These are phyloP conservation scores for Phlyctochytrium bullatum DNA, from an alignment of 192 early-diverging fungal genomes.

Conservation along the genomic window DNA sequence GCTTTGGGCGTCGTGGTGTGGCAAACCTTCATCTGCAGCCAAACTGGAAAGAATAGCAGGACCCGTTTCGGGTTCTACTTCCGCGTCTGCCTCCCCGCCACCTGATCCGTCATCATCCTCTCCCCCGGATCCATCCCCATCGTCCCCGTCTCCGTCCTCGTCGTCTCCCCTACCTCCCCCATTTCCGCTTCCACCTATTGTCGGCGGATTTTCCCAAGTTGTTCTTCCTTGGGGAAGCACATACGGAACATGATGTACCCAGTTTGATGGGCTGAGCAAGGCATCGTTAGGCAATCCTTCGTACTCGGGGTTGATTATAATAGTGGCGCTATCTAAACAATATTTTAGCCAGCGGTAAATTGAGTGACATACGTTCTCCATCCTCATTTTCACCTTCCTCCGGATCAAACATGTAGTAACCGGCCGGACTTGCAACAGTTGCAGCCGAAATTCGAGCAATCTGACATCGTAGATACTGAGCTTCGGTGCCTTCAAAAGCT, in stretches of 20 bases:
- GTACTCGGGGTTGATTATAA: constrained; percentile 62
- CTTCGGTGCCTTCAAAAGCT: constrained; percentile 52
- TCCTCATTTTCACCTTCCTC: constrained; percentile 54
- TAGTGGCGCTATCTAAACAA: constrained; percentile 34
- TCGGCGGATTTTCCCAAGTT: constrained; percentile 54
- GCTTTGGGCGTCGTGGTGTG: neutral
- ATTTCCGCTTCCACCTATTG: constrained; percentile 10
- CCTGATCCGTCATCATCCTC: constrained; percentile 34
- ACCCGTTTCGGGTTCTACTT: constrained; percentile 53
- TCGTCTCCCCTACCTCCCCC: no score
- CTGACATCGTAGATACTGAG: constrained; percentile 61
- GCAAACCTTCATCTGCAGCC: constrained; percentile 47
- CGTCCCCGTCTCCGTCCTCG: constrained; percentile 32
- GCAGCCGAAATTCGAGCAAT: constrained; percentile 58
- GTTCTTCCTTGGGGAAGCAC: constrained; percentile 57
- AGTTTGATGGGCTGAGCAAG: constrained; percentile 46
- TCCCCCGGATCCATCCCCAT: constrained; percentile 32
- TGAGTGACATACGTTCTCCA: constrained; percentile 27
- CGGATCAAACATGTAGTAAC: constrained; percentile 62
- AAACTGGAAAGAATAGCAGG: constrained; percentile 43
- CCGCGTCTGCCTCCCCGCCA: constrained; percentile 21
- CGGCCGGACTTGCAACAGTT: constrained; percentile 54
- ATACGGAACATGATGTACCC: constrained; percentile 66
- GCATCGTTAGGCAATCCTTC: constrained; percentile 48
- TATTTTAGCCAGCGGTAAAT: neutral